These are phyloP conservation scores for Colletotrichum sp. DNA, from an alignment of 2,329 filamentous ascomycete species.

Conservation along the genomic window DNA sequence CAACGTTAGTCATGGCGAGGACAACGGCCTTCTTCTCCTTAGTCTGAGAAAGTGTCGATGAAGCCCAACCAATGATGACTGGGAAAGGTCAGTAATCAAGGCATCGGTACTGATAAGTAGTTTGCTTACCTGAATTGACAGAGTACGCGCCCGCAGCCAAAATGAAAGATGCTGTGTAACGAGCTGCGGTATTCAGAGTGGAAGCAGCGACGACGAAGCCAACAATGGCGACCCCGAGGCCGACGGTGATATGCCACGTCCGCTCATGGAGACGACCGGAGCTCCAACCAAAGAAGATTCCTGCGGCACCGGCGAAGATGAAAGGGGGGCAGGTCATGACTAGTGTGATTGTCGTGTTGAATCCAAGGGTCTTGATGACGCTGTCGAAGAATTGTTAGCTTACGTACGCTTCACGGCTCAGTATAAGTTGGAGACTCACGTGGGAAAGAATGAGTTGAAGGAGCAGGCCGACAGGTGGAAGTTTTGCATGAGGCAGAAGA, in stretches of 20 bases:
- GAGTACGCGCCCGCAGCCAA: slow-evolving; percentile 47
- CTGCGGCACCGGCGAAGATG: slow-evolving; percentile 50
- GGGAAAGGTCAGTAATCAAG: not conserved
- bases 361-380: slow-evolving; percentile 54
- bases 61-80: slow-evolving; percentile 52
- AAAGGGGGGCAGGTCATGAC: slow-evolving; percentile 59
- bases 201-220: slow-evolving; percentile 46
- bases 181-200: slow-evolving; percentile 41
- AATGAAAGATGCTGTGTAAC: slow-evolving; percentile 47
- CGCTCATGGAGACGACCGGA: slow-evolving; percentile 54
- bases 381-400: slow-evolving; percentile 6
- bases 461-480: slow-evolving; percentile 56
- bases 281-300: slow-evolving; percentile 53
- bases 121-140: slow-evolving; percentile 28
- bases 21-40: slow-evolving; percentile 55
- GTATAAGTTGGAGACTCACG: slow-evolving; percentile 27
- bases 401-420: not conserved
- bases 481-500: slow-evolving; percentile 61
- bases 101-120: rapidly evolving
- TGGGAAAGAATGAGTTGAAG: slow-evolving; percentile 52
- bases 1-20: slow-evolving; percentile 53
- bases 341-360: slow-evolving; percentile 53
- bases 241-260: slow-evolving; percentile 54
- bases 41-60: slow-evolving; percentile 48
- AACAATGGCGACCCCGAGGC: slow-evolving; percentile 43